Evolutionary conservation across 1,284 basidiomycete species (phyloP), one percentile per base, ranked within the genome.

Genomic region (Austroboletus niveus): DNA sequence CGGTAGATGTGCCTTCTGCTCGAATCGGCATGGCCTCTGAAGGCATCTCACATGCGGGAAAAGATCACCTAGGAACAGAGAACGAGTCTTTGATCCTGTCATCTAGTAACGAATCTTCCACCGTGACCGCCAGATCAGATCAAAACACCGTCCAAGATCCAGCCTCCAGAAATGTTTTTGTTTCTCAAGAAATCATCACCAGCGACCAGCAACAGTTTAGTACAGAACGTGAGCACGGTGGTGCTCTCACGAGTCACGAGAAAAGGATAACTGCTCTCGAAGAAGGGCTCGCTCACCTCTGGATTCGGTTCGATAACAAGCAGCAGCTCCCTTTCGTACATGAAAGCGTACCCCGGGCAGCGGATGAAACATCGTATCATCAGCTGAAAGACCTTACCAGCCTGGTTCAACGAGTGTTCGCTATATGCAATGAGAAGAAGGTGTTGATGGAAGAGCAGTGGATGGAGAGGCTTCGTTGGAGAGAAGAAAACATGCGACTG

Each of bases 371-470:
- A 7, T 67, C 84, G 44, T 72, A 77, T 12, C 69, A 63, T 39
- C 85, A 87, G 55, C 67, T 87, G 12, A 68, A 65, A 2, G 84
- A 87, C 55, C 80, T 88, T 57, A 83, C 84, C 3, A 81, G 82
- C 54, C 60, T 87, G n/a, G 75, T 87, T 6, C 79, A 82, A 49
- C 77, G 80, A 48, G 80, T 84, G 55, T 72, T 77, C 1, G 77
- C 80, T n/a, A 71, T 75, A 49, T 72, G 74, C 35, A 74, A 75
- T 24, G 66, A 69, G 51, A 85, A 86, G 70, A 79, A 75, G 52
- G 71, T 72, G 35, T 49, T 77, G 12, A 72, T 73, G 67, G 81
- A 86, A 17, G 66, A 77, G 41, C 74, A 79, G 34, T 83, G 75
- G 72, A 70, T 70, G 7, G 76, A 80, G 50, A 85, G 84, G 63